These are phyloP conservation scores for Petunia axillaris DNA, from an alignment of 257 asterid species.

Conservation along the genomic window DNA sequence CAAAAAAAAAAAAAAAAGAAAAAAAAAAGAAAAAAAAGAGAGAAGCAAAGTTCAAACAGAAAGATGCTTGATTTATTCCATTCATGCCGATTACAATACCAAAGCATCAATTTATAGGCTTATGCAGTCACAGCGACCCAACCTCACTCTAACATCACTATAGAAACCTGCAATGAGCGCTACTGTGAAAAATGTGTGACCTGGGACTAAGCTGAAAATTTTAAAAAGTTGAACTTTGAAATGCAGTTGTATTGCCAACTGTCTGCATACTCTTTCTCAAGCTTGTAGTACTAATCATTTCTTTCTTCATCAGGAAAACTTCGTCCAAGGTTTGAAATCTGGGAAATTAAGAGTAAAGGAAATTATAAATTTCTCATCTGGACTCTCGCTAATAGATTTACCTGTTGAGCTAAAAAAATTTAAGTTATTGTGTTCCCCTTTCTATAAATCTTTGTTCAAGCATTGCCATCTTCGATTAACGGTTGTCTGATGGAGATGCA, in stretches of 20 bases:
- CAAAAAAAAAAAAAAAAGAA: neutral
- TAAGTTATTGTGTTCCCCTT: neutral
- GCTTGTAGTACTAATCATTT: neutral
- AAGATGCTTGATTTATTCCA: neutral
- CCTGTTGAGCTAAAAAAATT: neutral
- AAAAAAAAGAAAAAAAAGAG: neutral
- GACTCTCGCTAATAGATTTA: neutral
- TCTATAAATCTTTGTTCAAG: neutral
- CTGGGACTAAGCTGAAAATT: neutral
- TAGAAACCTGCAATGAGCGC: neutral
- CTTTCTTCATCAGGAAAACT: neutral
- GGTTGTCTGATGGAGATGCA: neutral
- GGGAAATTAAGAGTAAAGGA: constrained; percentile 1
- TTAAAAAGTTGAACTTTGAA: neutral
- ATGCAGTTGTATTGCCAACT: constrained; percentile 8
- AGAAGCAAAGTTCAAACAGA: neutral
- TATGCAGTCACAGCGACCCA: neutral
- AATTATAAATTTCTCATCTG: neutral
- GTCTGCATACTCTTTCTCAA: neutral
- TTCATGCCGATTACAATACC: neutral
- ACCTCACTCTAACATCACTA: neutral
- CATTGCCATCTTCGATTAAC: neutral
- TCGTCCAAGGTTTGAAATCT: neutral
- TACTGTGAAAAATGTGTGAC: neutral
- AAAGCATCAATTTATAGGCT: neutral